Percentiles rank a stretch among this genome's conserved stretches.
Evolutionary conservation across 2,329 filamentous ascomycete species (phyloP).

Genomic region (Podosphaera aphanis): DNA sequence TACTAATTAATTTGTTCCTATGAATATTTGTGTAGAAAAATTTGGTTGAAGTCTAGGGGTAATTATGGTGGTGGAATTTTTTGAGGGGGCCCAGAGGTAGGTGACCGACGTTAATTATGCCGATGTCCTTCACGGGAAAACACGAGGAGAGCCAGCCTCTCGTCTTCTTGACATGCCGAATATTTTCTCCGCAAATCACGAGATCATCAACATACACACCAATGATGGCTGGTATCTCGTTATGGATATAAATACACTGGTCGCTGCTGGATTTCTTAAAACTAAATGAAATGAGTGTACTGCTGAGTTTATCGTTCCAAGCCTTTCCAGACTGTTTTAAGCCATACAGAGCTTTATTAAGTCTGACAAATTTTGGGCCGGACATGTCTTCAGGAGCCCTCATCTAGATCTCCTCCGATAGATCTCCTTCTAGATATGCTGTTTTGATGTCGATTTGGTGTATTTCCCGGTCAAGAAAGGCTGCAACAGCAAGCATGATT

Average conservation of each 20-base stretch:
- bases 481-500: neutral
- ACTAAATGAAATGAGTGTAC: neutral
- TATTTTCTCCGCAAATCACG: neutral
- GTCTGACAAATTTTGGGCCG: neutral
- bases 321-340: neutral
- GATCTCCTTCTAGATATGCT: neutral
- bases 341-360: neutral
- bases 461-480: neutral
- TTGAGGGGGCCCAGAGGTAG: too few relatives aligned
- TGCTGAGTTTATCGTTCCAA: neutral
- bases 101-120: neutral
- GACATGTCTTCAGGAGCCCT: neutral
- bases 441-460: neutral
- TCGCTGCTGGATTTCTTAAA: neutral
- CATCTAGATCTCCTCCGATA: neutral
- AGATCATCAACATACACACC: neutral
- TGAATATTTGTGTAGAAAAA: too few relatives aligned
- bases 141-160: neutral
- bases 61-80: too few relatives aligned
- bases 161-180: neutral
- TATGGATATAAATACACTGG: neutral
- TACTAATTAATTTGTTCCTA: too few relatives aligned
- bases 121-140: neutral
- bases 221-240: neutral
- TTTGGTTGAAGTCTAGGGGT: too few relatives aligned